A percentile compares a stretch with the other conserved stretches of the same genome.
These are phyloP conservation scores for Sinapis alba DNA, from an alignment of 441 rosid species.

Conservation along the genomic window DNA sequence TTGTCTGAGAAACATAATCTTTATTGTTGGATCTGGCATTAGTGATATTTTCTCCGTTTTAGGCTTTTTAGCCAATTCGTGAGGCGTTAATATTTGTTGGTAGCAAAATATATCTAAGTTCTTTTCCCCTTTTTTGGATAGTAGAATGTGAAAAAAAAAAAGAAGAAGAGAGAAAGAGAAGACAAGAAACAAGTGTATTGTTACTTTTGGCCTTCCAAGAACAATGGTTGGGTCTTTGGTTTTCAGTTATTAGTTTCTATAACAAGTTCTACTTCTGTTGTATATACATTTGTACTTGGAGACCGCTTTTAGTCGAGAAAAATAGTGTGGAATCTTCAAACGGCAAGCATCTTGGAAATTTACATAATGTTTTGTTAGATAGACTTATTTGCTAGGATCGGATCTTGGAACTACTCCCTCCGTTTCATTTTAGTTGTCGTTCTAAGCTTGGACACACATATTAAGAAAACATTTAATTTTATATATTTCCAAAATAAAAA, in stretches of 20 bases:
- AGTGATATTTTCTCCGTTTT: slow-evolving; percentile 30
- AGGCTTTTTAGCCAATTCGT: slow-evolving; percentile 33
- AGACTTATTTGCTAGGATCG: not conserved
- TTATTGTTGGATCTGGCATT: slow-evolving; percentile 14
- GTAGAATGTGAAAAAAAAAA: slow-evolving; percentile 30
- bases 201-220: slow-evolving; percentile 35
- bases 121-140: not conserved
- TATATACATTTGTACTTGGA: slow-evolving; percentile 14
- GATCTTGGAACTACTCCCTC: not conserved
- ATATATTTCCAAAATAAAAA: too few relatives aligned
- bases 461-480: too few relatives aligned
- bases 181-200: slow-evolving; percentile 15
- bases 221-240: slow-evolving; percentile 29
- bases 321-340: not conserved
- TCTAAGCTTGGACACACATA: too few relatives aligned
- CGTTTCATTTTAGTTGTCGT: too few relatives aligned
- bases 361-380: not conserved
- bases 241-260: slow-evolving; percentile 4
- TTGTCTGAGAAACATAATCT: slow-evolving; percentile 27
- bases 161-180: not conserved
- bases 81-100: slow-evolving; percentile 43
- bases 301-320: not conserved
- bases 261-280: slow-evolving; percentile 10
- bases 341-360: slow-evolving; percentile 10
- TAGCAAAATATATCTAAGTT: slow-evolving; percentile 31